phyloP scores from a whole-genome alignment of 192 early-diverging fungal species.

The Umbelopsis sp. region DNA sequence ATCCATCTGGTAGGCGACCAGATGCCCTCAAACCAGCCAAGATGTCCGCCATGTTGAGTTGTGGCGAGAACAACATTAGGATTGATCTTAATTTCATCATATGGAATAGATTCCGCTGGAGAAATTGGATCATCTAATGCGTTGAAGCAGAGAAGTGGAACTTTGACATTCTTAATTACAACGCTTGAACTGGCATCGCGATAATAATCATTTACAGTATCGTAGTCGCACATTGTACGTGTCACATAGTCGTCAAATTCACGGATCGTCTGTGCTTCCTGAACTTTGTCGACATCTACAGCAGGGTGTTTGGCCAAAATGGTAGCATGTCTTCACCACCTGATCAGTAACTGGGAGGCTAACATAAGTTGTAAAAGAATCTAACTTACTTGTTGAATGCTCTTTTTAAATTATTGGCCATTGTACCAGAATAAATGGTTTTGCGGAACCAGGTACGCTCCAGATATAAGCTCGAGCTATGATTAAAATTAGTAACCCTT shows the following conservation, averaged over 20 bases:
- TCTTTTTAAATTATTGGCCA: constrained; percentile 52
- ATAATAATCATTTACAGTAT: constrained; percentile 85
- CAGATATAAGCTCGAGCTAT: constrained; percentile 25
- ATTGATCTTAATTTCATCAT: constrained; percentile 71
- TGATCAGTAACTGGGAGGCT: background rate
- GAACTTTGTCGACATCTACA: constrained; percentile 57
- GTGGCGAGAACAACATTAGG: constrained; percentile 79
- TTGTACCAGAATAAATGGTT: constrained; percentile 48
- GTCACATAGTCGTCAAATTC: constrained; percentile 88
- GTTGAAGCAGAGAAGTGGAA: constrained; percentile 85
- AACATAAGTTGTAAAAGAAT: constrained; percentile 23
- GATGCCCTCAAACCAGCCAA: constrained; percentile 83
- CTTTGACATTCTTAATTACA: constrained; percentile 61
- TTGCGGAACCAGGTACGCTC: constrained; percentile 40
- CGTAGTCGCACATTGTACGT: constrained; percentile 71
- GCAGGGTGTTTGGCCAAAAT: constrained; percentile 46
- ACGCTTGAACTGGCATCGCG: constrained; percentile 61
- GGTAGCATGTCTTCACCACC: constrained; percentile 31
- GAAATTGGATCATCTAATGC: constrained; percentile 94
- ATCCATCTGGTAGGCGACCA: constrained; percentile 58
- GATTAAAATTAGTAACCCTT: constrained; percentile 55
- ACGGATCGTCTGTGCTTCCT: constrained; percentile 60
- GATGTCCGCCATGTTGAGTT: constrained; percentile 86
- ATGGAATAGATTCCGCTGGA: constrained; percentile 65
- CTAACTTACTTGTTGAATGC: constrained; percentile 43